Evolutionary conservation across 202 grass and related monocot species (phyloP).

Genomic region (Zoysia matrella): DNA sequence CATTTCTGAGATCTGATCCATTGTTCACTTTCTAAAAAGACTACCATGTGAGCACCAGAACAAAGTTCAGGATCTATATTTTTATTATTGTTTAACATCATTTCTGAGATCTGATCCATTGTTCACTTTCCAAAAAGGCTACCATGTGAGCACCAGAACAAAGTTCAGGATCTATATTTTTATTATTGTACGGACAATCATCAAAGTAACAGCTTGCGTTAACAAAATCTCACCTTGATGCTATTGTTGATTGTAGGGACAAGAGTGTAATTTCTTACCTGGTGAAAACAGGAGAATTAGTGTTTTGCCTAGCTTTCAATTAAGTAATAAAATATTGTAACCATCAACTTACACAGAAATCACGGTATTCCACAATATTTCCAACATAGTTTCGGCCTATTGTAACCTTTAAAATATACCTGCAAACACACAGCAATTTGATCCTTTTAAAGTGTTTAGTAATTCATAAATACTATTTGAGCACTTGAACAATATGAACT

Average conservation of each 20-base stretch:
- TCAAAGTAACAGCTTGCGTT: neutral
- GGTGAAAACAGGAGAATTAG: conserved; percentile 13
- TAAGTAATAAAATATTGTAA: neutral
- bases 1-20: neutral
- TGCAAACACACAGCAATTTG: conserved; percentile 25
- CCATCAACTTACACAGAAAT: conserved; percentile 76
- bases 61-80: too few species aligned
- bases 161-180: too few species aligned
- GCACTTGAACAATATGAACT: conserved; percentile 13
- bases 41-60: too few species aligned
- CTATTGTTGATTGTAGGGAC: conserved; percentile 87
- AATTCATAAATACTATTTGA: neutral
- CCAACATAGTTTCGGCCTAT: conserved; percentile 78
- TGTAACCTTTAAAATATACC: conserved; percentile 85
- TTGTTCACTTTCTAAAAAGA: neutral
- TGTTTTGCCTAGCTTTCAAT: neutral
- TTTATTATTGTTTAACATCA: too few species aligned
- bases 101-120: neutral
- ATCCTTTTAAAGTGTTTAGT: neutral
- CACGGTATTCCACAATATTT: conserved; percentile 72
- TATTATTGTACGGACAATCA: neutral
- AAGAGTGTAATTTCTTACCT: conserved; percentile 80
- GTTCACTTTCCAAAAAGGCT: neutral
- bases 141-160: too few species aligned
- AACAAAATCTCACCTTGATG: conserved; percentile 68